Percentiles rank a stretch among this genome's conserved stretches.
Evolutionary conservation across 768 basidiomycete genomes (phyloP).

Genomic region (Paxillus involutus): DNA sequence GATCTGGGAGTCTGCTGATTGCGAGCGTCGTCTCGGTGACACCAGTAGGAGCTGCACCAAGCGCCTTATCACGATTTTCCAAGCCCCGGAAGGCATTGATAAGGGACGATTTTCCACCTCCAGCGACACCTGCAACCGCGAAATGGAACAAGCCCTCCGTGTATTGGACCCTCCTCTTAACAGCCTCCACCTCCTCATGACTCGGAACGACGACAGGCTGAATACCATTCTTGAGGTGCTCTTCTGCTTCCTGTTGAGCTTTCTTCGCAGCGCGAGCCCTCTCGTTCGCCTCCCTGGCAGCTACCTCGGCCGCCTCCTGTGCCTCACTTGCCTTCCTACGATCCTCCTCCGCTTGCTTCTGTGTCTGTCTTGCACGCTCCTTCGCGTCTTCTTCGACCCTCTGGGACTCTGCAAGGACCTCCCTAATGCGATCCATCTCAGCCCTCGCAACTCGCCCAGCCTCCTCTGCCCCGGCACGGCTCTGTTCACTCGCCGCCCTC

Average conservation of each 20-base stretch:
- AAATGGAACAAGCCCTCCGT: slow-evolving; percentile 32
- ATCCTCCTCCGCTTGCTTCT: slow-evolving; percentile 13
- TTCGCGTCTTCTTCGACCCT: too few relatives aligned
- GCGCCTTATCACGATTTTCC: slow-evolving; percentile 13
- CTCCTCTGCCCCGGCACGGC: too few relatives aligned
- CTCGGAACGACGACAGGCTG: slow-evolving; percentile 20
- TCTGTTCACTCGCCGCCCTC: too few relatives aligned
- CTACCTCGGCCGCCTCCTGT: slow-evolving; percentile 16
- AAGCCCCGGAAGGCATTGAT: slow-evolving; percentile 37
- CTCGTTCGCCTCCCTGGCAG: slow-evolving; percentile 11
- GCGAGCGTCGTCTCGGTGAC: slow-evolving; percentile 18
- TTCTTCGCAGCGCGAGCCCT: slow-evolving; percentile 13
- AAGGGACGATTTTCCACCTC: slow-evolving; percentile 39
- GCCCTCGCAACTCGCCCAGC: too few relatives aligned
- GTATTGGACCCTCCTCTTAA: slow-evolving; percentile 22
- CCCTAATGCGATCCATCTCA: too few relatives aligned
- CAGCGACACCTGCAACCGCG: slow-evolving; percentile 28
- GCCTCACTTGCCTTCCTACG: slow-evolving; percentile 14
- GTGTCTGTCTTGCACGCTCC: too few relatives aligned
- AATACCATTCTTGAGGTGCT: slow-evolving; percentile 20
- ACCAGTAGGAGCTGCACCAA: slow-evolving; percentile 16
- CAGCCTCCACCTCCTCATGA: slow-evolving; percentile 1
- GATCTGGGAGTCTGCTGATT: slow-evolving; percentile 14
- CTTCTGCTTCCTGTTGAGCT: slow-evolving; percentile 18
- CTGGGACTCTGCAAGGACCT: too few relatives aligned